These are phyloP conservation scores for Trametes sanguinea DNA, from an alignment of 768 basidiomycete genomes.

Conservation along the genomic window DNA sequence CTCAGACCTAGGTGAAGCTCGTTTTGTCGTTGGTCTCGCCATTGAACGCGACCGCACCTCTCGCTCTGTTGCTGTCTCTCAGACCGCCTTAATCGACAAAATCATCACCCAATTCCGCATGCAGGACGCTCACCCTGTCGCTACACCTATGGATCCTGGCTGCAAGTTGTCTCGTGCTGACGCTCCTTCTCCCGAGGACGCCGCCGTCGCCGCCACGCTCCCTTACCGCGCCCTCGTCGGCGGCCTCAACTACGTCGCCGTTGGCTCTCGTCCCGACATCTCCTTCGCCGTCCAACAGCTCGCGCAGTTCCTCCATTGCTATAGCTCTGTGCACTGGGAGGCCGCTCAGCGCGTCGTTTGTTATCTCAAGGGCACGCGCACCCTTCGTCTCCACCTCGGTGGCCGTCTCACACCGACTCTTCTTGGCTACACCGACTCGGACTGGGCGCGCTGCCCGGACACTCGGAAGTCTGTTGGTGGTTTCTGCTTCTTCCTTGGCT, in stretches of 20 bases:
- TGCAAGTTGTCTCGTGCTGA: conserved; percentile 1
- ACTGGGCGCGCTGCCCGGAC: conserved; percentile 29
- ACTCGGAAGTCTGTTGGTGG: conserved; percentile 31
- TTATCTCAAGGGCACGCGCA: conserved; percentile 28
- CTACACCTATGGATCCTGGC: conserved; percentile 23
- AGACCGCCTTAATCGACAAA: conserved; percentile 22
- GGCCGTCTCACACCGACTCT: conserved; percentile 4
- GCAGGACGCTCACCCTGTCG: conserved; percentile 9
- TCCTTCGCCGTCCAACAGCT: conserved; percentile 25
- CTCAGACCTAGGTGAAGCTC: conserved; percentile 36
- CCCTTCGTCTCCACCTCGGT: conserved; percentile 18
- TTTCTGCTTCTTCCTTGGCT: conserved; percentile 28
- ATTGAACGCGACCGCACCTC: conserved; percentile 32
- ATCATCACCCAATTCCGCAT: conserved; percentile 21
- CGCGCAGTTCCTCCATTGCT: conserved; percentile 21
- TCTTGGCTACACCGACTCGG: conserved; percentile 28
- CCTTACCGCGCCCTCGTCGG: conserved; percentile 35
- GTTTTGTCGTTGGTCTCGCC: conserved; percentile 40
- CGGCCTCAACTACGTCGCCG: conserved; percentile 31
- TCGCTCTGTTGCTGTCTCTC: conserved; percentile 24
- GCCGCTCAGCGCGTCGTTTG: conserved; percentile 29
- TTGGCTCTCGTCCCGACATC: conserved; percentile 21
- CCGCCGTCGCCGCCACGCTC: conserved; percentile 3
- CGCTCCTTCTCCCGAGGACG: neutral
- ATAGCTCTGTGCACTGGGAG: conserved; percentile 24